Base-by-base conservation (phyloP, 2,329 filamentous ascomycete species). In the Aureobasidium sp. region DNA sequence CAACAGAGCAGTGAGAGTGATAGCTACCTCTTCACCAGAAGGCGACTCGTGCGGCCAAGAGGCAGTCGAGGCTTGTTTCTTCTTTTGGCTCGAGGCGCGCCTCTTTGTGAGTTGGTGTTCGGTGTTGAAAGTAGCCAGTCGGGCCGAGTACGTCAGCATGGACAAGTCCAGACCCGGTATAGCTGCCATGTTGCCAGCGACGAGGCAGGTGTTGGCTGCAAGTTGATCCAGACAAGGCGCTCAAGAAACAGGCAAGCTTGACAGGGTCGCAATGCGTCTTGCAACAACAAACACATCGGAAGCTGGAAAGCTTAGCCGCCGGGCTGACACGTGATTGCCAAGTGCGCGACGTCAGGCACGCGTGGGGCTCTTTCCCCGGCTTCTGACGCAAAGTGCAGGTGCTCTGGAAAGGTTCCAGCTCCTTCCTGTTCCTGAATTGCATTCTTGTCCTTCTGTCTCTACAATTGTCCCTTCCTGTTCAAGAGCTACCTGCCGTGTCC, bases 31-130 rank as follows among this genome's bases (percentile, higher is more conserved):
- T 66, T 84, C 81, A 14, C 87, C 81, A 1, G 84, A 79, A 1
- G 90, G 84, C 31, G 77, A 81, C 65, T 83, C 80, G 73, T 96
- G 90, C 24, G 93, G 91, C 94, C 94, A 99, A 72, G 73, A 70
- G 8, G 72, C 68, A 19, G 70, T 82, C 78, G 71, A 87, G 87
- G 62, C 77, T 71, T 47, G 77, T 64, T 82, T 81, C 68, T 81
- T 82, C 64, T 84, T 79, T 53, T 79, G 79, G 63, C 81, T 83
- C 14, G 90, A 94, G 33, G 83, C 81, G 71, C 89, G 83, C 69
- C 90, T 85, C 73, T 90, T 90, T 44, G 81, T 76, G 40, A 82
- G 77, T 14, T 83, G 81, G 60, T 89, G 82, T 2, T 83, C 75
- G 60, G 79, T 79, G 56, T 88, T 82, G 74, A 97, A 99, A 12